Evolutionary conservation across 495 filamentous ascomycete species (phyloP), one percentile per base, ranked within the genome.

Genomic region (Podospora comata): DNA sequence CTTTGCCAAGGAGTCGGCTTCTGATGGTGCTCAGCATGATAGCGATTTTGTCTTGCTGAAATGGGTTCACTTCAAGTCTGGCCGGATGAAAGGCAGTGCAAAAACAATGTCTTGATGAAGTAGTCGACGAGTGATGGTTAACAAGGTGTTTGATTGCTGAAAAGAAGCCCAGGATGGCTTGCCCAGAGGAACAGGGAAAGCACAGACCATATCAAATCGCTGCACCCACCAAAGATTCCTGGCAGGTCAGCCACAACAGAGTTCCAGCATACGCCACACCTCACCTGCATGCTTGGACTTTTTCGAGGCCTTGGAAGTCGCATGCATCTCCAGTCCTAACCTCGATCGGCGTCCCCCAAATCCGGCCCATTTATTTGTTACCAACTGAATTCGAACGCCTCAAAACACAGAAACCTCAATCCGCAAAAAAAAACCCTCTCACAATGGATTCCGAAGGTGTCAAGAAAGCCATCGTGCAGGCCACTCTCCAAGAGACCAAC

Each of bases 401-500:
- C 15, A 11, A 13, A 48, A 3, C 9, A 11, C 39, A 48, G 7
- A 48, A 48, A 48, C 39, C 0, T 32, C 30, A 5, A 4, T 32
- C 30, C 39, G 13, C 2, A 18, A 48, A 18, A 27, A 4, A 4
- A 30, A 20, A 27, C 1, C 63, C 55, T 13, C 19, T 16, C 44
- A 54, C 56, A 27, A 84, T 83, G 82, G 79, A 82, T 34, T 82
- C 79, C 65, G 79, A 77, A n/a, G 53, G 70, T 32, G 68, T 82
- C 69, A 95, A 96, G 81, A 77, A 84, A 71, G 78, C 86, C 66
- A 77, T 96, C 68, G 88, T 95, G 78, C 82, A 86, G 74, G 88
- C 94, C 79, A 79, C 96, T 66, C 87, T 89, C 71, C 83, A 89
- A 76, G 90, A 93, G 80, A 82, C 88, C 67, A 91, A 89, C 72